A percentile compares a stretch with the other conserved stretches of the same genome.
Evolutionary conservation across 345 rosid species (phyloP).

Genomic region (Gossypium arboreum): DNA sequence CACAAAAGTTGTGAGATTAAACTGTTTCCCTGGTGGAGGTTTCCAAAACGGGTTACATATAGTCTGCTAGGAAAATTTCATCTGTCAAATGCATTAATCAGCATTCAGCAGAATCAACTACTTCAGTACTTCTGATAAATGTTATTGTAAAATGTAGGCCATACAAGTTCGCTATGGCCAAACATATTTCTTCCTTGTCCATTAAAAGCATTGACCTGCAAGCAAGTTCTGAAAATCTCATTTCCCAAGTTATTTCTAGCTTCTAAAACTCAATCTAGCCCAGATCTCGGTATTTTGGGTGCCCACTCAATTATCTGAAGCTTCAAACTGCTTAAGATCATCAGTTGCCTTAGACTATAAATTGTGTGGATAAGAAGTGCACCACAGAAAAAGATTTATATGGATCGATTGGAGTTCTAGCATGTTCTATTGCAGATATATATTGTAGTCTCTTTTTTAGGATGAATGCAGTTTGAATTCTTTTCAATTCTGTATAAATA

Average conservation of each 20-base stretch:
- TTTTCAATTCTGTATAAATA: background rate
- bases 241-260: background rate
- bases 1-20: background rate
- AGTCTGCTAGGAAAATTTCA: background rate
- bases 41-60: background rate
- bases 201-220: constrained; percentile 2
- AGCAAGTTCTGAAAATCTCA: background rate
- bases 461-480: background rate
- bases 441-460: background rate
- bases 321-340: background rate
- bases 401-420: constrained; percentile 7
- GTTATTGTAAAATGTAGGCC: background rate
- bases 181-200: background rate
- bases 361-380: background rate
- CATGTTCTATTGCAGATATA: background rate
- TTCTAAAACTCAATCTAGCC: background rate
- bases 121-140: background rate
- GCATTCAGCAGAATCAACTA: background rate
- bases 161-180: background rate
- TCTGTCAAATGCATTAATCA: background rate
- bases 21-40: background rate
- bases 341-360: background rate
- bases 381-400: background rate
- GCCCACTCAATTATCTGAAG: background rate
- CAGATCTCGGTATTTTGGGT: background rate